phyloP scores from a whole-genome alignment of 1,139 yeast species.

The Blastobotrys arbuscula region DNA sequence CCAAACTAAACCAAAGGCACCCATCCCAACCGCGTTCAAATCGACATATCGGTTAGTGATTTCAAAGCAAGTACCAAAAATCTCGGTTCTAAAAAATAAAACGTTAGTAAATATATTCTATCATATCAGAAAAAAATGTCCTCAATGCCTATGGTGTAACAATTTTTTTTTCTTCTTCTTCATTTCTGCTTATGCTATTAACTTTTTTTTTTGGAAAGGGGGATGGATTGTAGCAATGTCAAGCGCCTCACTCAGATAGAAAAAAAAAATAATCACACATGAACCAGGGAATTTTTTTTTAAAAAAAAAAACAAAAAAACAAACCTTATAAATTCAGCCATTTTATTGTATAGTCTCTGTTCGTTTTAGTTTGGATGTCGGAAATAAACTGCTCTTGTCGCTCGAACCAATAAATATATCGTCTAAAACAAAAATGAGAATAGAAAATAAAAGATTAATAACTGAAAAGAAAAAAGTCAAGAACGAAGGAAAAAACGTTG shows the following conservation, averaged over 20 bases:
- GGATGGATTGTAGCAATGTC: not conserved
- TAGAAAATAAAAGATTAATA: no score
- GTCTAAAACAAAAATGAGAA: no score
- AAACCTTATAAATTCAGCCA: slow-evolving; percentile 5
- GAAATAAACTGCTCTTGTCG: no score
- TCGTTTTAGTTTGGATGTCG: no score
- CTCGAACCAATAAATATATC: no score
- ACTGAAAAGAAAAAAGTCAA: no score
- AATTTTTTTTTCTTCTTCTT: not conserved
- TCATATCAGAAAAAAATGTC: no score
- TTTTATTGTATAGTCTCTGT: not conserved
- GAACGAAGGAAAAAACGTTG: no score
- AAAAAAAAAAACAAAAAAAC: not conserved
- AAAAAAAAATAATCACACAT: no score
- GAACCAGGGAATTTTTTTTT: no score
- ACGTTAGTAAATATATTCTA: no score
- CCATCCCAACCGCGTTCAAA: slow-evolving; percentile 97
- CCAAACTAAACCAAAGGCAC: slow-evolving; percentile 96
- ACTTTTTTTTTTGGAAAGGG: not conserved
- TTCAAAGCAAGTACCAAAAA: slow-evolving; percentile 52
- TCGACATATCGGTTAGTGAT: slow-evolving; percentile 71
- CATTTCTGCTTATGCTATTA: not conserved
- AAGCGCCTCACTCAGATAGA: no score
- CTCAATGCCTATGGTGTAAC: not conserved
- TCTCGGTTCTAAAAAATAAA: slow-evolving; percentile 40